Evolutionary conservation across 306 rosid species (phyloP).

Genomic region (Cicer judaicum): DNA sequence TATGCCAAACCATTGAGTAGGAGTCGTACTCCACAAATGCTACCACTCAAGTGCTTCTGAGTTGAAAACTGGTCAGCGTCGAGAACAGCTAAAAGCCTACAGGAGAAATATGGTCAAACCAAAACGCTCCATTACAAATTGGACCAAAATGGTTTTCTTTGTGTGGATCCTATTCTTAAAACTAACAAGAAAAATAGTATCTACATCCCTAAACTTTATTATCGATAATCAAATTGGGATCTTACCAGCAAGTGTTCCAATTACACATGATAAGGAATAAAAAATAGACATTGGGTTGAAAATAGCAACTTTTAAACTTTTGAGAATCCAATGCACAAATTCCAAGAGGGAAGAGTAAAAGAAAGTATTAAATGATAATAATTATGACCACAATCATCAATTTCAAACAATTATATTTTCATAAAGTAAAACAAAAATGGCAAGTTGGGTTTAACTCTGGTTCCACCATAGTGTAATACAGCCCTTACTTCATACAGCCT

Average conservation of each 20-base stretch:
- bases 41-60: neutral
- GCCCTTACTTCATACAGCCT: constrained; percentile 35
- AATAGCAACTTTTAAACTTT: too few relatives aligned
- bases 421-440: constrained; percentile 40
- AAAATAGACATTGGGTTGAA: too few relatives aligned
- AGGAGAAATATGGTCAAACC: neutral
- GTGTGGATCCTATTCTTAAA: too few relatives aligned
- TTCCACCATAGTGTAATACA: constrained; percentile 42
- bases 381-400: neutral
- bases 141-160: neutral
- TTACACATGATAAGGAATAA: too few relatives aligned
- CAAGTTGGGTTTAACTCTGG: constrained; percentile 40
- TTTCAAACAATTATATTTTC: constrained; percentile 33
- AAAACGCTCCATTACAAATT: neutral
- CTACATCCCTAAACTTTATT: neutral
- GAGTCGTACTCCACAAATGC: neutral
- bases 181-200: neutral
- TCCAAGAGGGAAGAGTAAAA: neutral
- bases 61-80: neutral
- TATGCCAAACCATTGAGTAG: neutral
- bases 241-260: too few relatives aligned
- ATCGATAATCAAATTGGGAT: too few relatives aligned
- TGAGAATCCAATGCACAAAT: too few relatives aligned
- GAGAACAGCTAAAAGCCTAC: neutral
- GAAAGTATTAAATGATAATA: neutral